Evolutionary conservation across 306 rosid genomes (phyloP).

Genomic region (Cicer cuneatum): DNA sequence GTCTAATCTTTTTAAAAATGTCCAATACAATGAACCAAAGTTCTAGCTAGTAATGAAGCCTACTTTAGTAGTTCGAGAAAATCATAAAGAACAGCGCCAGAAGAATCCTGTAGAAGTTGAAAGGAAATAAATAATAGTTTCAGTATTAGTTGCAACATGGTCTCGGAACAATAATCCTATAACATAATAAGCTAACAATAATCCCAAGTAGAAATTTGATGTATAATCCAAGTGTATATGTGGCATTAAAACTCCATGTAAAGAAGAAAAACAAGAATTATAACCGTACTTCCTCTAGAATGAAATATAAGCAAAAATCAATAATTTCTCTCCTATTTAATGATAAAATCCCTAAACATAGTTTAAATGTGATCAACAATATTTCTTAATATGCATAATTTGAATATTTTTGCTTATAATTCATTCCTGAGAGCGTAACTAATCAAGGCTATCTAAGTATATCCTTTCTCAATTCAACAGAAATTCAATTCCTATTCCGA

Average conservation of each 20-base stretch:
- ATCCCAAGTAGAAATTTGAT: background rate
- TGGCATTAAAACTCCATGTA: background rate
- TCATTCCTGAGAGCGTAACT: background rate
- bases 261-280: slow-evolving; percentile 1
- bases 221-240: background rate
- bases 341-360: too few relatives aligned
- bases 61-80: slow-evolving; percentile 43
- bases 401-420: too few relatives aligned
- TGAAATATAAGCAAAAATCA: too few relatives aligned
- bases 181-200: slow-evolving; percentile 2
- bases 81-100: slow-evolving; percentile 42
- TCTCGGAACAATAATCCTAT: slow-evolving; percentile 24
- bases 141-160: slow-evolving; percentile 12
- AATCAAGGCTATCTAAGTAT: background rate
- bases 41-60: slow-evolving; percentile 43
- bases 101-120: slow-evolving; percentile 49
- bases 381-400: too few relatives aligned
- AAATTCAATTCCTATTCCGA: background rate
- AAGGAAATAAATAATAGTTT: background rate
- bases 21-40: slow-evolving; percentile 30
- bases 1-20: slow-evolving; percentile 25
- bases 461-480: background rate
- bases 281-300: background rate
- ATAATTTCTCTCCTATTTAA: too few relatives aligned
- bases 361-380: too few relatives aligned